A percentile compares a stretch with the other conserved stretches of the same genome.
Conservation (phyloP, 2,329 filamentous ascomycete species). For the Ploettnerulaceae sp. region DNA sequence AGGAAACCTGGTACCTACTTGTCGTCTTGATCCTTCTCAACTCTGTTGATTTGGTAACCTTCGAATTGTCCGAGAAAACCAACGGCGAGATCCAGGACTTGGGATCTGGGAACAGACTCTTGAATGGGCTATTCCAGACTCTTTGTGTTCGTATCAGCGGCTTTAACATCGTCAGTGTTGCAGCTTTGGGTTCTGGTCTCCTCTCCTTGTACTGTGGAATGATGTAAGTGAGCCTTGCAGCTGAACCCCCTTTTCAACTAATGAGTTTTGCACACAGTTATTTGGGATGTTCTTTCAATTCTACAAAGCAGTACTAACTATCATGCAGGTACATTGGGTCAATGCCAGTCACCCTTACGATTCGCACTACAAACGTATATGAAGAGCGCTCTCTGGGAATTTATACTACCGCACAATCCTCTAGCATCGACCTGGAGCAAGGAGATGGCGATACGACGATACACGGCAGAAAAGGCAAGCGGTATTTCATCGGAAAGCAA, state of each 20-base stretch:
- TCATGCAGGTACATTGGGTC: conserved; percentile 46
- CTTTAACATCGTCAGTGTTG: conserved; percentile 59
- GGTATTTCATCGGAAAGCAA: conserved; percentile 36
- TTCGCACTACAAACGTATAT: conserved; percentile 66
- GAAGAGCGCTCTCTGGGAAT: conserved; percentile 63
- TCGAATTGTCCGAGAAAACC: conserved; percentile 59
- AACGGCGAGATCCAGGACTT: conserved; percentile 51
- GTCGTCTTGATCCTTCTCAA: conserved; percentile 57
- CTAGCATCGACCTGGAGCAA: not conserved
- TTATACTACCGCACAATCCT: conserved; percentile 34
- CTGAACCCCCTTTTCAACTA: too few species aligned
- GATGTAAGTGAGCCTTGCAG: conserved; percentile 42
- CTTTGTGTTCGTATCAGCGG: conserved; percentile 60
- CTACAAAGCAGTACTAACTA: not conserved
- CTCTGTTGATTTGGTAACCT: conserved; percentile 57
- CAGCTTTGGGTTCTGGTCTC: conserved; percentile 46
- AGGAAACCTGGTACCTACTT: conserved; percentile 61
- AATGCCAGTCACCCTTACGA: conserved; percentile 57
- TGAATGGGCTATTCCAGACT: conserved; percentile 62
- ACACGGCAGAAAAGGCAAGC: not conserved
- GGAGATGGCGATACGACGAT: too few species aligned
- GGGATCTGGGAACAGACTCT: conserved; percentile 47
- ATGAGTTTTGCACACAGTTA: too few species aligned
- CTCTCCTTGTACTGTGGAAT: conserved; percentile 42
- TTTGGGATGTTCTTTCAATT: too few species aligned